phyloP scores from a whole-genome alignment of 202 grass and related monocot genomes.

The Alloteropsis angusta region DNA sequence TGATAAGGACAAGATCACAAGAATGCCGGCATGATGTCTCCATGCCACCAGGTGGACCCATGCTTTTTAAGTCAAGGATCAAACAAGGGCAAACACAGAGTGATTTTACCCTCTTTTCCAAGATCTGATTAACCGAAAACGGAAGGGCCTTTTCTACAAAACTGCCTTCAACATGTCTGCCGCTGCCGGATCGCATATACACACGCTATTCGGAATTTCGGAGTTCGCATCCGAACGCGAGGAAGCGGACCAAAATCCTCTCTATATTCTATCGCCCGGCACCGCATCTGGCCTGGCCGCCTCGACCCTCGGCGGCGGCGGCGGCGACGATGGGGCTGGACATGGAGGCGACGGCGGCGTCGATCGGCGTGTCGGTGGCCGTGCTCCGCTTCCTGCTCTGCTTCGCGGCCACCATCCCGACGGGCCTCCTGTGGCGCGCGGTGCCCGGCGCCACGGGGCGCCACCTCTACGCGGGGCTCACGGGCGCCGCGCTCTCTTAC shows the following conservation, averaged over 20 bases:
- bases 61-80: not conserved
- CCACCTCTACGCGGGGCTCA: conserved; percentile 78
- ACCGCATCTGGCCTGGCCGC: conserved; percentile 34
- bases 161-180: not conserved
- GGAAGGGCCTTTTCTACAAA: not conserved
- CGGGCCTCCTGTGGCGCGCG: conserved; percentile 66
- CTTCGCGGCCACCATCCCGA: conserved; percentile 89
- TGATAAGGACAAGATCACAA: not conserved
- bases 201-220: conserved; percentile 7
- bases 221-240: conserved; percentile 23
- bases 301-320: not conserved
- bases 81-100: not conserved
- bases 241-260: conserved; percentile 24
- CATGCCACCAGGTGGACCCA: not conserved
- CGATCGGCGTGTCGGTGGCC: conserved; percentile 85
- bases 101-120: not conserved
- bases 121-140: not conserved
- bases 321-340: conserved; percentile 42
- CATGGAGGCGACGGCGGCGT: conserved; percentile 70
- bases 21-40: not conserved
- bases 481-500: conserved; percentile 73
- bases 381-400: conserved; percentile 92
- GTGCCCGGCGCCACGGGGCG: conserved; percentile 45
- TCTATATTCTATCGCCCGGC: not conserved
- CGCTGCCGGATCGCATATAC: not conserved